phyloP scores from a whole-genome alignment of 2,329 filamentous ascomycete species.

The Rhinocladiella similis region DNA sequence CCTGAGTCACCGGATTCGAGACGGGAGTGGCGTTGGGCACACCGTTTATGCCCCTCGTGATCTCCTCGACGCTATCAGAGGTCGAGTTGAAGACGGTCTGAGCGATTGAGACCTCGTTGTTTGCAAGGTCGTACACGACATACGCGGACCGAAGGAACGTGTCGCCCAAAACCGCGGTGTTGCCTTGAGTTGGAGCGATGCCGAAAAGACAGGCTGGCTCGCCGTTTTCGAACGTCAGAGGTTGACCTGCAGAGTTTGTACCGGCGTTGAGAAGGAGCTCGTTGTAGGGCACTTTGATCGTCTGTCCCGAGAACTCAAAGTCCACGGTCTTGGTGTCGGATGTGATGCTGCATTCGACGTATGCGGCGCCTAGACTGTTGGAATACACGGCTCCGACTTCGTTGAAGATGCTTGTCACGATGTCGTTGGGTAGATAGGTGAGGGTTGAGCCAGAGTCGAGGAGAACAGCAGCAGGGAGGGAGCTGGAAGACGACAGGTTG shows the following conservation, averaged over 20 bases:
- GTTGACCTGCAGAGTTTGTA: slow-evolving; percentile 38
- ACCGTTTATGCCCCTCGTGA: slow-evolving; percentile 48
- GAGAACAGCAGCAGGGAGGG: slow-evolving; percentile 58
- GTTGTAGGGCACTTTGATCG: slow-evolving; percentile 55
- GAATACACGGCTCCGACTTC: slow-evolving; percentile 62
- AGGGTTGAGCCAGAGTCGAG: slow-evolving; percentile 71
- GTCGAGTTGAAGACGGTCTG: slow-evolving; percentile 63
- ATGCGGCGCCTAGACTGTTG: slow-evolving; percentile 50
- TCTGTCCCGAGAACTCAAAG: slow-evolving; percentile 58
- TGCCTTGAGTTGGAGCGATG: slow-evolving; percentile 50
- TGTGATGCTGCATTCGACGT: slow-evolving; percentile 55
- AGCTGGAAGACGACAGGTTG: slow-evolving; percentile 21
- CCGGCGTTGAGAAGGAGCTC: slow-evolving; percentile 58
- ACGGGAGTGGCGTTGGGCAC: slow-evolving; percentile 53
- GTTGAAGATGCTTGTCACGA: slow-evolving; percentile 55
- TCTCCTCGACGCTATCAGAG: slow-evolving; percentile 52
- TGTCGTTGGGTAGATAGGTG: slow-evolving; percentile 62
- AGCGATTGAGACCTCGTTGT: slow-evolving; percentile 62
- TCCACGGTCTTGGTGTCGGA: slow-evolving; percentile 52
- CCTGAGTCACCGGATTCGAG: slow-evolving; percentile 25
- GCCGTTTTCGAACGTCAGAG: slow-evolving; percentile 37
- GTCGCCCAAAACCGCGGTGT: slow-evolving; percentile 57
- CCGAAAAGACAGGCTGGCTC: slow-evolving; percentile 47
- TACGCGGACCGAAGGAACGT: slow-evolving; percentile 65
- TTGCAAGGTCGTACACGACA: slow-evolving; percentile 61